phyloP scores from a whole-genome alignment of 75 land plant species.

The Cupressus sempervirens region DNA sequence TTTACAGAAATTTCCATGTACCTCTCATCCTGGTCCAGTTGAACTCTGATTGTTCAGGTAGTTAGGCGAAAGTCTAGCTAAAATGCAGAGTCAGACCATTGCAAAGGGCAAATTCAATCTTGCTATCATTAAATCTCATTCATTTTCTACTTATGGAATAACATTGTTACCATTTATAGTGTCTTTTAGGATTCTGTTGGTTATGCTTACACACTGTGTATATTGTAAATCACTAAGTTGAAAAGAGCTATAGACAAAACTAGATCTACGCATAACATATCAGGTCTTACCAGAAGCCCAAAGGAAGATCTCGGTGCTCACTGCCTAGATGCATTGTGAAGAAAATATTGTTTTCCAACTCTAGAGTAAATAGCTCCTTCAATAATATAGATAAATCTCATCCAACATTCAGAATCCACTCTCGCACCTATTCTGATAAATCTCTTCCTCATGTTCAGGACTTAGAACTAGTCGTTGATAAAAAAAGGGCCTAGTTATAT shows the following conservation, averaged over 20 bases:
- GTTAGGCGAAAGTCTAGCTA: no score
- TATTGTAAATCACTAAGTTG: background rate
- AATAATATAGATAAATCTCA: background rate
- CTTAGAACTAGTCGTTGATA: background rate
- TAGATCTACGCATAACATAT: background rate
- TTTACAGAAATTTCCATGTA: no score
- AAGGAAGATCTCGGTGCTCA: background rate
- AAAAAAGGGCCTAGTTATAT: background rate
- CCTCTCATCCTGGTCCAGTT: no score
- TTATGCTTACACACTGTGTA: no score
- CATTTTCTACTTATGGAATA: no score
- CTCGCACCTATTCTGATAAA: background rate
- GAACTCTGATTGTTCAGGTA: no score
- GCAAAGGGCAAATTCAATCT: no score
- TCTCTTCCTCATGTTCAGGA: background rate
- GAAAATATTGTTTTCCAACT: background rate
- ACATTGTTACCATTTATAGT: no score
- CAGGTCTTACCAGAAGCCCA: background rate
- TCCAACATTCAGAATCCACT: background rate
- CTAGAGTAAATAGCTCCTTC: background rate
- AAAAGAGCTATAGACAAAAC: background rate
- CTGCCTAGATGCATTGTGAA: background rate
- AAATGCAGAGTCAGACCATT: no score
- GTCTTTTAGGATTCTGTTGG: no score
- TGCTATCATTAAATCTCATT: no score